phyloP scores from a whole-genome alignment of 2,329 filamentous ascomycete genomes.

The Alternaria angustiovoidea region DNA sequence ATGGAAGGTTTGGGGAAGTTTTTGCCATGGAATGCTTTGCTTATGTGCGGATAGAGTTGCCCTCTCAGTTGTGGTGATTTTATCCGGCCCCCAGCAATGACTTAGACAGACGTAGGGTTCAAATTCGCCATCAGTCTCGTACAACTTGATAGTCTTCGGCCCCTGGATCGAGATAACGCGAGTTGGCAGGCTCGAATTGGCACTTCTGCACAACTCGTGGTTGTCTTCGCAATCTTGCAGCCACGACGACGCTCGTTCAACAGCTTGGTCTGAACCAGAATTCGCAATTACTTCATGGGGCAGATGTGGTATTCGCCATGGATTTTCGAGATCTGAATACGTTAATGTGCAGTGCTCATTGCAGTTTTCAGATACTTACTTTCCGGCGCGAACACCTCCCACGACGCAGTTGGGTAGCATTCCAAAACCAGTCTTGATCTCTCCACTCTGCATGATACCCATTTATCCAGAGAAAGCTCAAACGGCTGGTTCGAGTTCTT shows the following conservation, averaged over 20 bases:
- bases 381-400: not conserved
- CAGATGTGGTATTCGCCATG: not conserved
- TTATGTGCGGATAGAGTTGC: not conserved
- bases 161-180: conserved; percentile 7
- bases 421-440: not conserved
- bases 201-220: not conserved
- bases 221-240: not conserved
- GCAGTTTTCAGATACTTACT: not conserved
- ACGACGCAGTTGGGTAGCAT: conserved; percentile 1
- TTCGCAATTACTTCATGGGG: not conserved
- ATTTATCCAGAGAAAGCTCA: not conserved
- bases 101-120: conserved; percentile 9
- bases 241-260: not conserved
- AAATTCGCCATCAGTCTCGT: conserved; percentile 1
- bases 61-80: not conserved
- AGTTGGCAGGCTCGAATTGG: not conserved
- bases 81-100: conserved; percentile 8
- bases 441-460: not conserved
- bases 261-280: conserved; percentile 1
- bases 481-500: not conserved
- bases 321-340: not conserved
- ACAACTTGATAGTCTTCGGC: not conserved
- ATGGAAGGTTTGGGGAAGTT: conserved; percentile 19
- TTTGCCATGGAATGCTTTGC: conserved; percentile 10
- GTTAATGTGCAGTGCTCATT: not conserved